Percentiles rank a stretch among this genome's conserved stretches.
These are phyloP conservation scores for Thelonectria rubi DNA, from an alignment of 2,329 filamentous ascomycete genomes.

Conservation along the genomic window DNA sequence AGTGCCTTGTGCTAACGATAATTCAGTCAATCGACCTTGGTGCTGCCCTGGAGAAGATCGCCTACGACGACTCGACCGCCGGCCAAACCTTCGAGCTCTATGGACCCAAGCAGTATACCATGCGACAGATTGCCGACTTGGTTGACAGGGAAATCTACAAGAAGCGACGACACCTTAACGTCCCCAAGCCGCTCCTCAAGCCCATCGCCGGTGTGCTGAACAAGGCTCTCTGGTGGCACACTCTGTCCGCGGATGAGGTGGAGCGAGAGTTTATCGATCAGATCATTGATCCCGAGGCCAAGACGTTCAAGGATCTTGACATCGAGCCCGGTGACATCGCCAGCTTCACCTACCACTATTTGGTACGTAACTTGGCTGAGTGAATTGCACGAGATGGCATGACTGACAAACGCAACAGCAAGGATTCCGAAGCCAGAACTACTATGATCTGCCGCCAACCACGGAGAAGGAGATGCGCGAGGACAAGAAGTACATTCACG, in stretches of 20 bases:
- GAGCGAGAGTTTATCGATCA: conserved; percentile 95
- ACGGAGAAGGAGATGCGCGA: conserved; percentile 94
- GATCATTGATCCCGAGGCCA: conserved; percentile 86
- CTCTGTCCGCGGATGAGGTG: conserved; percentile 82
- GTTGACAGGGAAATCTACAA: conserved; percentile 95
- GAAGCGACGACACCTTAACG: conserved; percentile 87
- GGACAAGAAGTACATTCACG: conserved; percentile 96
- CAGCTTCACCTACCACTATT: conserved; percentile 90
- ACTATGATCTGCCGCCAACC: conserved; percentile 92
- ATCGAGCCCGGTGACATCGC: conserved; percentile 89
- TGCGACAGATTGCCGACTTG: conserved; percentile 83
- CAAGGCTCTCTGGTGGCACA: conserved; percentile 87
- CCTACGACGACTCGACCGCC: conserved; percentile 89
- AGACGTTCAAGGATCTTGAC: conserved; percentile 93
- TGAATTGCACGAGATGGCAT: neutral
- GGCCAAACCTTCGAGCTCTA: conserved; percentile 94
- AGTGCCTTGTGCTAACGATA: conserved; percentile 1
- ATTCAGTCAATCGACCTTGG: conserved; percentile 87
- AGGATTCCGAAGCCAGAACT: conserved; percentile 87
- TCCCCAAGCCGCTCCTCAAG: conserved; percentile 84
- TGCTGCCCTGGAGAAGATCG: conserved; percentile 86
- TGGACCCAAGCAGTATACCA: conserved; percentile 91
- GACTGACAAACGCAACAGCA: conserved; percentile 62
- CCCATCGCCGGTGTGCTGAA: conserved; percentile 79
- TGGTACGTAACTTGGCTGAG: conserved; percentile 66